phyloP scores from a whole-genome alignment of 2,329 filamentous ascomycete species.

The Epicoccum sorghinum region DNA sequence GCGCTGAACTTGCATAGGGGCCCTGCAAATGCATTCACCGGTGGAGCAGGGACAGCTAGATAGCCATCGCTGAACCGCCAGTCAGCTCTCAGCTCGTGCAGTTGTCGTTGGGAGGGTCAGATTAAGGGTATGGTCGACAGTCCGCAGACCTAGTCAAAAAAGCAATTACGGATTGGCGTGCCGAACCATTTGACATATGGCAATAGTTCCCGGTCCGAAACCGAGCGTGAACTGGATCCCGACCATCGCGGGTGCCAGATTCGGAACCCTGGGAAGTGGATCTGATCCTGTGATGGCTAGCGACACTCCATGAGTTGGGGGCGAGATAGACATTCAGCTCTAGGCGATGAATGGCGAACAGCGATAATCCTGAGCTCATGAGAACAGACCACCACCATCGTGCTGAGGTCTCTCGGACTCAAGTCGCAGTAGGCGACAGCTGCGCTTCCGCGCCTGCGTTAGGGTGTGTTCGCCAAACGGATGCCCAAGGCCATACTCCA shows the following conservation, averaged over 20 bases:
- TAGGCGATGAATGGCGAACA: slow-evolving; percentile 12
- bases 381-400: slow-evolving; percentile 13
- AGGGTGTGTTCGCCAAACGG: slow-evolving; percentile 19
- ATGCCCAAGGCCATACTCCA: slow-evolving; percentile 14
- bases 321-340: slow-evolving; percentile 14
- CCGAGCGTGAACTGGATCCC: slow-evolving; percentile 19
- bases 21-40: slow-evolving; percentile 35
- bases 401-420: slow-evolving; percentile 22
- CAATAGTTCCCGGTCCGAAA: slow-evolving; percentile 21
- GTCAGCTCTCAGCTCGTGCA: slow-evolving; percentile 25
- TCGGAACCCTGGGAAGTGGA: slow-evolving; percentile 20
- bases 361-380: slow-evolving; percentile 18
- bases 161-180: slow-evolving; percentile 29
- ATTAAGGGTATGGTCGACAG: slow-evolving; percentile 27
- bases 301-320: slow-evolving; percentile 26
- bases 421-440: slow-evolving; percentile 18
- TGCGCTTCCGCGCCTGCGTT: slow-evolving; percentile 34
- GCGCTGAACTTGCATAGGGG: slow-evolving; percentile 9
- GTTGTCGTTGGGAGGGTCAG: slow-evolving; percentile 20
- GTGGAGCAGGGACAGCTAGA: slow-evolving; percentile 33
- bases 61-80: slow-evolving; percentile 35
- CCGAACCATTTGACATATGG: slow-evolving; percentile 34
- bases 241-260: slow-evolving; percentile 21
- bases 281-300: slow-evolving; percentile 21
- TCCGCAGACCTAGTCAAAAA: slow-evolving; percentile 31